Conservation (phyloP, 495 filamentous ascomycete genomes). For the Podospora comata region DNA sequence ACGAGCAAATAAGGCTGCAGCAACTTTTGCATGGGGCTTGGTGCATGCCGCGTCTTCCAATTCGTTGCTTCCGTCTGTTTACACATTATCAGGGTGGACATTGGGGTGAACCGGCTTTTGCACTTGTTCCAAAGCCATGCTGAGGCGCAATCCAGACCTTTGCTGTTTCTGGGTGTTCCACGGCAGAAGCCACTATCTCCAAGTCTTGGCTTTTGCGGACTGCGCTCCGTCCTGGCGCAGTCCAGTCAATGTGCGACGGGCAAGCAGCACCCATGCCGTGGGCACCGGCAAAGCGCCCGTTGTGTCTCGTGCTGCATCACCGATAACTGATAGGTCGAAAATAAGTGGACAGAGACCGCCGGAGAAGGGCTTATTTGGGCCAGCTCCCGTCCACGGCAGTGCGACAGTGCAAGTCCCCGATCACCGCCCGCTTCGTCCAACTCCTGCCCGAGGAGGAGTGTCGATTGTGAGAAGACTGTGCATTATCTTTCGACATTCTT, state of each 20-base stretch:
- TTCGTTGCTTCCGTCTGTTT: background rate
- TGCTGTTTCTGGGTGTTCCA: background rate
- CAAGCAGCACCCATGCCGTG: no score
- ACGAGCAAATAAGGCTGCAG: conserved; percentile 15
- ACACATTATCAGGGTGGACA: background rate
- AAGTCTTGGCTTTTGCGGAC: no score
- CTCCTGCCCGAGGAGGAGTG: background rate
- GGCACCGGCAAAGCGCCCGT: background rate
- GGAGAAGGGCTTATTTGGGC: background rate
- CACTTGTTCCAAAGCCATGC: background rate
- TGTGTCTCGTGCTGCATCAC: background rate
- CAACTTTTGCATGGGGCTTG: background rate
- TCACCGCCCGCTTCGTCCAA: conserved; percentile 1
- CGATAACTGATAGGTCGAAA: background rate
- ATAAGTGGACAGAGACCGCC: background rate
- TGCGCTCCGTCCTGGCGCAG: background rate
- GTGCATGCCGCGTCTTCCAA: conserved; percentile 1
- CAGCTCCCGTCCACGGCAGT: background rate
- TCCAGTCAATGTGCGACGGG: background rate
- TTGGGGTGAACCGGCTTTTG: background rate
- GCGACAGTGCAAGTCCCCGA: background rate
- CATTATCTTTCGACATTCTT: background rate
- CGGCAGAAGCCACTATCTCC: background rate
- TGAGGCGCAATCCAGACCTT: background rate
- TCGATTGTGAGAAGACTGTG: background rate